Evolutionary conservation across 805 yeast genomes (phyloP), one percentile per base, ranked within the genome.

Genomic region (Myxozyma vanderwaltii): DNA sequence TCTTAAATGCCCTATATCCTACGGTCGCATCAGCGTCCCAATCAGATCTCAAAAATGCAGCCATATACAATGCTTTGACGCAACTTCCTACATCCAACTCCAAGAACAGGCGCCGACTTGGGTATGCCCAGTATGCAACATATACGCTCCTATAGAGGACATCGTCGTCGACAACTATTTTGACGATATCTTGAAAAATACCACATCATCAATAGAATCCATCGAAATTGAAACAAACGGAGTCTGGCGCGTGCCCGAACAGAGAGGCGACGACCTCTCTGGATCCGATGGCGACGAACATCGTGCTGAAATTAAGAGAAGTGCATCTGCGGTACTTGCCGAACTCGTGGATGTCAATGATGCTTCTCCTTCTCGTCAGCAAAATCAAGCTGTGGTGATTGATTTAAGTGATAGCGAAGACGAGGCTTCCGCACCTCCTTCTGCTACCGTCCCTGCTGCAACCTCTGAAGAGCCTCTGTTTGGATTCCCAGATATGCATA

Each of bases 51-150:
- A 79, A 1, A 76, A 73, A 48, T 94, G 99, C 74, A 75, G 80
- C 36, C 99, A 94, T 73, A 74, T 90, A 15, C 92, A 88, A 68
- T 91, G 98, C 70, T 89, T 91, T 71, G 99, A 94, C 73, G 91
- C 89, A 0, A 71, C 79, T 36, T 82, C 88, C 45, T 94, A 82
- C 69, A 67, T 94, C 8, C 82, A 83, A 68, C 78, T 91, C 45
- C 98, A 92, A 71, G 77, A 78, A 56, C 92, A 87, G 69, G 82
- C 88, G 0, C 87, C 96, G 0, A 82, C 88, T 0, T 92, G 97
- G 97, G 75, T 75, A 52, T 94, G 99, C 69, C 97, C 97, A 0
- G 79, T 89, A 2, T 94, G 99, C 70, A 81, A 81, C 61, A 75
- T 73, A 4, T 69, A 69, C 1, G 74, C 89, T 1, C 73, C 76